Evolutionary conservation across 768 basidiomycete genomes (phyloP), one percentile per base, ranked within the genome.

Genomic region (Amanita rubescens): DNA sequence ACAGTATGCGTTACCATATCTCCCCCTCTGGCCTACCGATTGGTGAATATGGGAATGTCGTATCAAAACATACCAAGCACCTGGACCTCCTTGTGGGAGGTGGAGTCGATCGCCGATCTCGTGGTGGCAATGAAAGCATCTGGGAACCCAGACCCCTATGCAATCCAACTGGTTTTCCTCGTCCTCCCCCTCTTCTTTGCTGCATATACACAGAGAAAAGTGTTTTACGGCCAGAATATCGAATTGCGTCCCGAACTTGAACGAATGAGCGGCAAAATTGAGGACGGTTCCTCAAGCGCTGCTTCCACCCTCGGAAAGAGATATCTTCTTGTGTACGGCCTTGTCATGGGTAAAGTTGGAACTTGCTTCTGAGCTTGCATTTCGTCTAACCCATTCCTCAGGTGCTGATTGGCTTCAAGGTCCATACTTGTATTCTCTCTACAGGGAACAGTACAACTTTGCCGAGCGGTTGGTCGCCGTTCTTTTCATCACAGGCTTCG

Each of bases 351-450:
- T 81, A 58, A n/a, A 45, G 80, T 65, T 17, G 32, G 11, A 35
- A 30, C 53, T 49, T 38, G 55, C 11, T 52, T 17, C 17, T 25
- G 6, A 33, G 22, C n/a, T 12, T 8, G 20, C 43, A 19, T 4
- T 8, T 20, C n/a, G 17, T 5, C 8, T 19, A n/a, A 24, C n/a
- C 9, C 33, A 12, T 11, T 46, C 30, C 12, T 34, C 59, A 87
- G 85, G 80, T 54, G 83, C 85, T 35, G 85, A 89, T 65, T 87
- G 87, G 85, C 71, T 89, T 12, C 85, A 89, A 65, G 87, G 87
- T 0, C 87, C 87, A 14, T 89, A 89, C 60, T 73, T 89, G 0
- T 90, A 87, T 59, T 85, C 85, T 14, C 68, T 89, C 0, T 90
- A 88, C 63, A 72, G 74, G 43, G 84, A 86, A 39, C 83, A 87